Conservation (phyloP, 2,329 filamentous ascomycete genomes). For the Diplocarpon mali region DNA sequence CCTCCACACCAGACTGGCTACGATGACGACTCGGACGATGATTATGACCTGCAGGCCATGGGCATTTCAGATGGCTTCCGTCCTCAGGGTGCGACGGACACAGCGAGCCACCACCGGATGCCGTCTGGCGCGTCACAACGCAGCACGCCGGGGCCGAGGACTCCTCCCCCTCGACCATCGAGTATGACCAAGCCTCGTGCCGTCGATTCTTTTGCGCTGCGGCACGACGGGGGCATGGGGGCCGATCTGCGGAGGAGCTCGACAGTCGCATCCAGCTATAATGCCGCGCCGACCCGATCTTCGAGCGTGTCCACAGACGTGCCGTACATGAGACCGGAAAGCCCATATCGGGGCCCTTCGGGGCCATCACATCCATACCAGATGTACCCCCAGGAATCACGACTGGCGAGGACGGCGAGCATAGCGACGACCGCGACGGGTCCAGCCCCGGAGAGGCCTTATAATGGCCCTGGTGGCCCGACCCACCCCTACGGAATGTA, state of each 20-base stretch:
- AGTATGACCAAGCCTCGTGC: slow-evolving; percentile 44
- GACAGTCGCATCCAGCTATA: slow-evolving; percentile 9
- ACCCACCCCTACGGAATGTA: slow-evolving; percentile 84
- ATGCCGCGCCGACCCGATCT: slow-evolving; percentile 15
- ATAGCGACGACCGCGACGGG: slow-evolving; percentile 61
- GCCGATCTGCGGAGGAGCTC: slow-evolving; percentile 17
- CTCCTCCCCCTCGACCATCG: slow-evolving; percentile 34
- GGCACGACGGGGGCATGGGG: slow-evolving; percentile 38
- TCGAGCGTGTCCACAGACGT: slow-evolving; percentile 23
- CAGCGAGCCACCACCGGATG: slow-evolving; percentile 13
- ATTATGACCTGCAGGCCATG: slow-evolving; percentile 39
- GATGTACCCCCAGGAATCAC: slow-evolving; percentile 73
- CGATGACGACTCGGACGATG: slow-evolving; percentile 34
- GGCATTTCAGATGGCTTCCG: slow-evolving; percentile 43
- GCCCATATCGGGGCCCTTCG: slow-evolving; percentile 46
- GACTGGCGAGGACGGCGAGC: slow-evolving; percentile 42
- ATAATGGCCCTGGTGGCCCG: slow-evolving; percentile 52
- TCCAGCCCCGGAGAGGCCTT: slow-evolving; percentile 46
- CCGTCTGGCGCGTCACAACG: slow-evolving; percentile 16
- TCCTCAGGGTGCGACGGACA: slow-evolving; percentile 22
- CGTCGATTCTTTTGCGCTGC: slow-evolving; percentile 40
- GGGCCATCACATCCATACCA: slow-evolving; percentile 76
- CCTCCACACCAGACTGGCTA: slow-evolving; percentile 23
- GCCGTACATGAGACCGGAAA: slow-evolving; percentile 31
- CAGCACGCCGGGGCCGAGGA: slow-evolving; percentile 18